Evolutionary conservation across 345 rosid species (phyloP).

Genomic region (Linum usitatissimum): DNA sequence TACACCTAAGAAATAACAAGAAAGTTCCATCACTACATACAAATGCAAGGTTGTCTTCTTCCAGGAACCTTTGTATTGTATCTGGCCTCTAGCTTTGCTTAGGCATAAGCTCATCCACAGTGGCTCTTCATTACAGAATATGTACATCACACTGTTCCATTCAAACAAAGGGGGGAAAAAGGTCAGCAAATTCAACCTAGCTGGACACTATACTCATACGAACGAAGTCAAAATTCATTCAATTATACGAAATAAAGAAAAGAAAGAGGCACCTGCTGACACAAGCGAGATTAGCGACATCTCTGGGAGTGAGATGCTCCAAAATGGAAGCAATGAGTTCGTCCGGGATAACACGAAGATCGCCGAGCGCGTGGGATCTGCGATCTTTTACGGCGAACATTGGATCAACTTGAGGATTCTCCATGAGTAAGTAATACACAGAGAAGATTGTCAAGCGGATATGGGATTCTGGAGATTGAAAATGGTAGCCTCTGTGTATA

Average conservation of each 20-base stretch:
- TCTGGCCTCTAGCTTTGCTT: conserved; percentile 34
- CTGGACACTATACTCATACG: not conserved
- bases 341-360: conserved; percentile 55
- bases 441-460: not conserved
- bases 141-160: conserved; percentile 60
- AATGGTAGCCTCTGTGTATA: not conserved
- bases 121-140: conserved; percentile 82
- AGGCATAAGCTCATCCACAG: conserved; percentile 80
- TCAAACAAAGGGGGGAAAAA: not conserved
- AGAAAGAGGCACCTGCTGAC: conserved; percentile 61
- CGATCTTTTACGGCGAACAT: conserved; percentile 38
- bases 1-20: not conserved
- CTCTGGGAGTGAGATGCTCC: conserved; percentile 55
- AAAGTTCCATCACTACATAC: conserved; percentile 25
- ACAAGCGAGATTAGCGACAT: conserved; percentile 66
- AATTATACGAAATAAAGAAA: not conserved
- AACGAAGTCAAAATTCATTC: not conserved
- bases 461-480: not conserved
- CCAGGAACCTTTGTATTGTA: conserved; percentile 80
- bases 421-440: conserved; percentile 19
- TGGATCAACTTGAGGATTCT: conserved; percentile 15
- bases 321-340: conserved; percentile 54
- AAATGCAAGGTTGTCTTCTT: conserved; percentile 56
- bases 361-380: conserved; percentile 58
- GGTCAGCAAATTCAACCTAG: not conserved